Percentiles rank a stretch among this genome's conserved stretches.
Conservation (phyloP, 495 filamentous ascomycete species). For the Articulospora tetracladia region DNA sequence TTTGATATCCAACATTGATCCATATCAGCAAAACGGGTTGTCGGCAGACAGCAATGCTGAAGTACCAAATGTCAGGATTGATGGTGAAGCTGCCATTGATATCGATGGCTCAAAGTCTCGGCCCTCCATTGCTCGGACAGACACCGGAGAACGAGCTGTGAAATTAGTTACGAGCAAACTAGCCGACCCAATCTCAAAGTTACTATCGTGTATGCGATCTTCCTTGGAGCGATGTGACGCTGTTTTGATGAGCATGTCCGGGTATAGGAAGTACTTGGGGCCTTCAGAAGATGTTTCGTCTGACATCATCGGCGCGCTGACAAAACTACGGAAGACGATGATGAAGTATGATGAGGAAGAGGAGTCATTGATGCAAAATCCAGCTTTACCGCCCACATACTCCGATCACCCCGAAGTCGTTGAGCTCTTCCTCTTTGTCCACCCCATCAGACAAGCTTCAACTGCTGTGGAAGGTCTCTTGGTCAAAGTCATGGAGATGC, state of each 20-base stretch:
- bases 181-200: constrained; percentile 37
- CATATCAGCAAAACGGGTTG: background rate
- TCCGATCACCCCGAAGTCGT: constrained; percentile 42
- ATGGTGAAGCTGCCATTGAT: constrained; percentile 30
- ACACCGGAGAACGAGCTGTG: constrained; percentile 23
- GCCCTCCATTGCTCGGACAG: background rate
- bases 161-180: constrained; percentile 38
- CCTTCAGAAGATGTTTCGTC: constrained; percentile 30
- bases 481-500: constrained; percentile 42
- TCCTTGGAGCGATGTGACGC: constrained; percentile 40
- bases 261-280: constrained; percentile 37
- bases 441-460: constrained; percentile 50
- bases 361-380: constrained; percentile 27
- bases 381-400: constrained; percentile 28
- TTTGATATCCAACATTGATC: background rate
- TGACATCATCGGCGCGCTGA: constrained; percentile 30
- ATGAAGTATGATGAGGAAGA: constrained; percentile 32
- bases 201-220: constrained; percentile 42
- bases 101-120: constrained; percentile 26
- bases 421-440: constrained; percentile 50
- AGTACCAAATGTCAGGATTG: background rate
- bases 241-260: constrained; percentile 44
- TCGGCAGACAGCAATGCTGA: background rate
- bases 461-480: constrained; percentile 39
- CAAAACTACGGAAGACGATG: constrained; percentile 32